A percentile compares a stretch with the other conserved stretches of the same genome.
These are phyloP conservation scores for Triticum turgidum DNA, from an alignment of 176 grass and related monocot genomes.

Conservation along the genomic window DNA sequence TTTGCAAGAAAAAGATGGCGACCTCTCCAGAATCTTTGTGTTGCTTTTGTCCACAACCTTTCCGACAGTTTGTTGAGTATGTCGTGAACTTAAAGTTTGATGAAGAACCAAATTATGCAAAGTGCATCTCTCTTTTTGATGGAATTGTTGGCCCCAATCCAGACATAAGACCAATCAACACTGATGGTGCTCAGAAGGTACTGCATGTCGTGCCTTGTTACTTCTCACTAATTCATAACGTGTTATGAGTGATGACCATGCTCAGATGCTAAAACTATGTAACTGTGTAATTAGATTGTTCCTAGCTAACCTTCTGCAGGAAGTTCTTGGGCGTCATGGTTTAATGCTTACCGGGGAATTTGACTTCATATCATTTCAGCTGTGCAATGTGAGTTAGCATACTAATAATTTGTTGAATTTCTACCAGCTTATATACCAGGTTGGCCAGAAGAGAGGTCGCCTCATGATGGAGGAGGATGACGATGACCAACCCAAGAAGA, in stretches of 20 bases:
- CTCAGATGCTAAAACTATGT: background rate
- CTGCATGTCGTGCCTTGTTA: constrained; percentile 22
- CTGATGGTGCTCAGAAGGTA: constrained; percentile 98
- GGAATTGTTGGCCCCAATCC: constrained; percentile 89
- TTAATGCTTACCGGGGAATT: constrained; percentile 1
- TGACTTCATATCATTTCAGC: background rate
- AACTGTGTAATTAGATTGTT: constrained; percentile 13
- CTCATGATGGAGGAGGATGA: constrained; percentile 82
- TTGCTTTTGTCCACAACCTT: constrained; percentile 84
- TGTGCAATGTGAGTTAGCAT: background rate
- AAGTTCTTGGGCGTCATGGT: background rate
- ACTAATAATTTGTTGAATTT: constrained; percentile 37
- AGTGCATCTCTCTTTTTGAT: constrained; percentile 97
- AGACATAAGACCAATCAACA: constrained; percentile 90
- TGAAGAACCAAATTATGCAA: constrained; percentile 90
- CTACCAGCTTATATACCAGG: constrained; percentile 73
- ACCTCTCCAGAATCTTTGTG: constrained; percentile 86
- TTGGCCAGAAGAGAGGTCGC: constrained; percentile 92
- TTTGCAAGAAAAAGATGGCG: constrained; percentile 97
- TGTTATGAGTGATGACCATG: background rate
- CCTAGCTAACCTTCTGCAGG: background rate
- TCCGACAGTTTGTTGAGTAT: constrained; percentile 83
- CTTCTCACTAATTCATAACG: constrained; percentile 21
- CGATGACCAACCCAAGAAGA: constrained; percentile 95
- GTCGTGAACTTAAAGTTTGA: constrained; percentile 93